phyloP scores from a whole-genome alignment of 2,329 filamentous ascomycete species.

The Hypoxylon sp. region DNA sequence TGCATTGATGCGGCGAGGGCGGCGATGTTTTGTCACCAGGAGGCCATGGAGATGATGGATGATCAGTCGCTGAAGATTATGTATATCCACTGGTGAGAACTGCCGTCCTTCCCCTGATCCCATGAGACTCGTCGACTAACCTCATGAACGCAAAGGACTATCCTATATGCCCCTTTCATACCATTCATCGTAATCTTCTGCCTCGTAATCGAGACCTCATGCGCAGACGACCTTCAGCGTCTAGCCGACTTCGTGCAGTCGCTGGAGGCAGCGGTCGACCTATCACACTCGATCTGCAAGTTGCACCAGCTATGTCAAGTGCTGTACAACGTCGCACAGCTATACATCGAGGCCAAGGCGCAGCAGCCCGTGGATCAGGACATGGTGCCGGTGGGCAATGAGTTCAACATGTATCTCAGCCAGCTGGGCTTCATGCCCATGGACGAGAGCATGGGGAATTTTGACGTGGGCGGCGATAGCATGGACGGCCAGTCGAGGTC shows the following conservation, averaged over 20 bases:
- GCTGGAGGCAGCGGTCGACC: constrained; percentile 63
- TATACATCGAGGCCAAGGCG: constrained; percentile 71
- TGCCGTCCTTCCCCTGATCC: background rate
- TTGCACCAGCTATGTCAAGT: constrained; percentile 71
- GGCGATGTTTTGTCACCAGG: constrained; percentile 59
- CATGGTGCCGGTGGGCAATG: constrained; percentile 50
- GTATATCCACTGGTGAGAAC: constrained; percentile 60
- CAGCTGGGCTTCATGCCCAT: constrained; percentile 55
- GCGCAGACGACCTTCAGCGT: constrained; percentile 60
- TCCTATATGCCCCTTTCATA: constrained; percentile 67
- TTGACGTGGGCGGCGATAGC: constrained; percentile 23
- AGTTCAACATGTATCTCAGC: constrained; percentile 55
- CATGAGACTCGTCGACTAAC: constrained; percentile 23
- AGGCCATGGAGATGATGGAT: constrained; percentile 58
- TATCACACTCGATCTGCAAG: constrained; percentile 65
- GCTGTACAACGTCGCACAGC: constrained; percentile 69
- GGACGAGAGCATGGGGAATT: constrained; percentile 40
- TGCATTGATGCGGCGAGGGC: constrained; percentile 61
- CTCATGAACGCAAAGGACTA: constrained; percentile 54
- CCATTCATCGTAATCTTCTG: constrained; percentile 69
- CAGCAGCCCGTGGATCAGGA: constrained; percentile 48
- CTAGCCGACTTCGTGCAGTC: constrained; percentile 66
- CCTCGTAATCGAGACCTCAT: constrained; percentile 63
- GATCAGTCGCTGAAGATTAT: constrained; percentile 58
- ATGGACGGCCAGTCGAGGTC: constrained; percentile 38